A percentile compares a stretch with the other conserved stretches of the same genome.
Conservation (phyloP, 345 rosid genomes). For the Ceriops decandra region DNA sequence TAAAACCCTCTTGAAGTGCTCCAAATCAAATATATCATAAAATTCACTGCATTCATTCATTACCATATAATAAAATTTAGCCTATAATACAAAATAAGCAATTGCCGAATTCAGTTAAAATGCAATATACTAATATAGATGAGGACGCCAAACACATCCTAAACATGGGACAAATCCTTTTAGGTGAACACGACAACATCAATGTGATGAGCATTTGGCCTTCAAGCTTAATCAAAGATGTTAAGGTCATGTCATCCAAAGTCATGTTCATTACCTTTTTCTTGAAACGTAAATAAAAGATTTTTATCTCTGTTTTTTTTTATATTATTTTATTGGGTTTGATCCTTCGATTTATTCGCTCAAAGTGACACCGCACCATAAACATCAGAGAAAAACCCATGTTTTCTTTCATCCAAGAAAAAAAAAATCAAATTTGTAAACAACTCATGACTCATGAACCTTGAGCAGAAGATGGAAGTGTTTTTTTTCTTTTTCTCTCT, state of each 20-base stretch:
- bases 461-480: no score
- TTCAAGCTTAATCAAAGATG: neutral
- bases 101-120: neutral
- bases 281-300: neutral
- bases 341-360: no score
- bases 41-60: constrained; percentile 67
- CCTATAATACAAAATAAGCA: neutral
- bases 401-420: no score
- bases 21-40: constrained; percentile 88
- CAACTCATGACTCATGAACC: no score
- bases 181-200: neutral
- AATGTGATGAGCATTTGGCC: neutral
- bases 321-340: no score
- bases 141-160: neutral
- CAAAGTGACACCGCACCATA: no score
- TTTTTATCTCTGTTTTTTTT: neutral
- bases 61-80: neutral
- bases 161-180: neutral
- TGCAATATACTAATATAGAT: neutral
- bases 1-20: constrained; percentile 74
- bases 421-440: no score
- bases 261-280: no score
- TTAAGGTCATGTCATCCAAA: no score
- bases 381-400: no score
- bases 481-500: no score